Base-by-base conservation (phyloP, 768 basidiomycete genomes). In the Asterophora lycoperdoides region DNA sequence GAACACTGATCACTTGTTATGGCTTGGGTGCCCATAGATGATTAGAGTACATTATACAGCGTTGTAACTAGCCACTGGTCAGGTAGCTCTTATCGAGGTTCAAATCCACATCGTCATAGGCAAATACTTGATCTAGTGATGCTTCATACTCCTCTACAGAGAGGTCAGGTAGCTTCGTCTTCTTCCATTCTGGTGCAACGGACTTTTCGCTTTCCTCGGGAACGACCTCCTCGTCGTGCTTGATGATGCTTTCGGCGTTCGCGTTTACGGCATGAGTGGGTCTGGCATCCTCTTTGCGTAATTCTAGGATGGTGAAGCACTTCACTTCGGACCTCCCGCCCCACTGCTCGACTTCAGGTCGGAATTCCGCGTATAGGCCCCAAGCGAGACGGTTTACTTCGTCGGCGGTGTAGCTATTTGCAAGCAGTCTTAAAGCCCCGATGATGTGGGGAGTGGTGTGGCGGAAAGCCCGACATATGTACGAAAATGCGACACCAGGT, bases 281-380 rank as follows among this genome's bases (percentile, higher is more conserved):
- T 3, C 37, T 33, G 23, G 44, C 50, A 30, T 60, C 54, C 39
- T 60, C 59, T 56, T 73, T 75, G 41, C 82, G 68, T 49, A 89
- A 63, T 15, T 61, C 75, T 28, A 97, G 71, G 42, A 98, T 86
- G 28, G 61, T 79, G 35, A 74, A 73, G 59, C 87, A 89, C 32
- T 74, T 74, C 20, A 96, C 70, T 56, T 89, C 82, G 3, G 84
- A 88, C 48, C 80, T 77, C 63, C 85, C 79, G 5, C 94, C 94
- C 94, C 94, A 98, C 19, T 80, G 83, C 20, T 81, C 81, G 0
- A 83, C 83, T 10, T 74, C 72, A 8, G 94, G 94, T 49, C 94
- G 83, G 65, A 97, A 96, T 14, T 89, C 85, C 19, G 82, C 79
- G 63, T 97, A 98, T 36, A 98, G 72, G 15, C 75, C 68, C 72